phyloP scores from a whole-genome alignment of 2,329 filamentous ascomycete genomes.

The Ambrosiella xylebori region DNA sequence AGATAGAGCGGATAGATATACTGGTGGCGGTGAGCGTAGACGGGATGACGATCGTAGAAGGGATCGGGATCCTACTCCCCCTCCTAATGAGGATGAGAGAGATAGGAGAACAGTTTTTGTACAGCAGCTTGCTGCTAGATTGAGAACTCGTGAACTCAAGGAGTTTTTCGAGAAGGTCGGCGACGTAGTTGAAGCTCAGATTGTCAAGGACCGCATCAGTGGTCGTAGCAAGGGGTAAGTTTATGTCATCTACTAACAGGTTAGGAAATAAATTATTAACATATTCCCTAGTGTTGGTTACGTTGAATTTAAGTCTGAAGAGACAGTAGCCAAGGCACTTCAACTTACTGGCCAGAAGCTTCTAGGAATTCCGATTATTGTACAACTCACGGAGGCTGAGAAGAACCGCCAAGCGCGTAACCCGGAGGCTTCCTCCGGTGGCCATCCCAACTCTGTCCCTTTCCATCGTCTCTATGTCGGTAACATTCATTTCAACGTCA shows the following conservation, averaged over 20 bases:
- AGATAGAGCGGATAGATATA: slow-evolving; percentile 30
- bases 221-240: slow-evolving; percentile 90
- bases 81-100: slow-evolving; percentile 85
- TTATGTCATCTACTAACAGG: background rate
- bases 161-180: slow-evolving; percentile 92
- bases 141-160: slow-evolving; percentile 83
- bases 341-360: slow-evolving; percentile 98
- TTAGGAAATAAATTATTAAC: background rate
- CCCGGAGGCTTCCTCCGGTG: slow-evolving; percentile 37
- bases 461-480: slow-evolving; percentile 98
- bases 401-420: slow-evolving; percentile 95
- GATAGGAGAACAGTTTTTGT: slow-evolving; percentile 96
- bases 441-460: slow-evolving; percentile 66
- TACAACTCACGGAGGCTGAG: slow-evolving; percentile 94
- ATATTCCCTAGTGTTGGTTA: slow-evolving; percentile 64
- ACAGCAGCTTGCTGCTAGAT: slow-evolving; percentile 86
- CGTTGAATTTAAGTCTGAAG: slow-evolving; percentile 95
- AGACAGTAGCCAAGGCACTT: slow-evolving; percentile 81
- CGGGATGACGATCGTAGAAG: slow-evolving; percentile 30
- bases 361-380: slow-evolving; percentile 95
- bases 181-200: slow-evolving; percentile 90
- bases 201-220: slow-evolving; percentile 94
- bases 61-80: slow-evolving; percentile 35
- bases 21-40: slow-evolving; percentile 34
- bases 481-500: slow-evolving; percentile 99